Evolutionary conservation across 2,329 filamentous ascomycete species (phyloP).

Genomic region (Cercospora citrullina): DNA sequence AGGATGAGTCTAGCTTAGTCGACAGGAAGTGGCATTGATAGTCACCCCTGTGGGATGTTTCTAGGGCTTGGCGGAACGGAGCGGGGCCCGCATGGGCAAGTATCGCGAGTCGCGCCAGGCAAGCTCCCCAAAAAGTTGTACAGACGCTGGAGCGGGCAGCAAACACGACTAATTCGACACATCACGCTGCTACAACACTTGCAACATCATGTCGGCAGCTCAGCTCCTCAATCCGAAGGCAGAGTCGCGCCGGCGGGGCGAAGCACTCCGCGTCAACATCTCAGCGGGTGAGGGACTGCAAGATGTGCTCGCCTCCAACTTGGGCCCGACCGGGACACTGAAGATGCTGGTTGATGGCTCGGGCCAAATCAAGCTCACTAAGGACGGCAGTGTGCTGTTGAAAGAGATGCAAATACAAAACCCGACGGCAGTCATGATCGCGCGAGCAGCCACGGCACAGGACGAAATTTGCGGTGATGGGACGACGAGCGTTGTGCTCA

Average conservation of each 20-base stretch:
- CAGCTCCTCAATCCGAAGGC: slow-evolving; percentile 99
- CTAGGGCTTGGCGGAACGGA: neutral
- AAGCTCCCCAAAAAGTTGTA: slow-evolving; percentile 14
- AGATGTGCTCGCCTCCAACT: slow-evolving; percentile 86
- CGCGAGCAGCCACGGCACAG: slow-evolving; percentile 86
- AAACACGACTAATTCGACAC: neutral
- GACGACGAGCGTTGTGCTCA: slow-evolving; percentile 90
- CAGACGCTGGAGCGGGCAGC: neutral
- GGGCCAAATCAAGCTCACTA: slow-evolving; percentile 91
- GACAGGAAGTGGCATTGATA: neutral
- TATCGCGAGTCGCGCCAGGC: slow-evolving; percentile 6
- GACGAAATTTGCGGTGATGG: slow-evolving; percentile 98
- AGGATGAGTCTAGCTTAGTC: neutral
- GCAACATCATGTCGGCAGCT: slow-evolving; percentile 78
- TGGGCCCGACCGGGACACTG: slow-evolving; percentile 89
- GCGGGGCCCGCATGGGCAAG: neutral
- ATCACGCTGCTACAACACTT: slow-evolving; percentile 2
- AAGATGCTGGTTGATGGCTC: slow-evolving; percentile 80
- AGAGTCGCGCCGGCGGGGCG: slow-evolving; percentile 94
- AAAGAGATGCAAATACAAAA: slow-evolving; percentile 93
- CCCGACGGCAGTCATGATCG: slow-evolving; percentile 84
- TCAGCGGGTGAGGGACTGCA: slow-evolving; percentile 81
- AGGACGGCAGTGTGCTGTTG: slow-evolving; percentile 88
- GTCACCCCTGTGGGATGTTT: neutral
- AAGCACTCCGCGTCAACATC: slow-evolving; percentile 97